phyloP scores from a whole-genome alignment of 2,329 filamentous ascomycete genomes.

The Stagonosporopsis cucurbitacearum region DNA sequence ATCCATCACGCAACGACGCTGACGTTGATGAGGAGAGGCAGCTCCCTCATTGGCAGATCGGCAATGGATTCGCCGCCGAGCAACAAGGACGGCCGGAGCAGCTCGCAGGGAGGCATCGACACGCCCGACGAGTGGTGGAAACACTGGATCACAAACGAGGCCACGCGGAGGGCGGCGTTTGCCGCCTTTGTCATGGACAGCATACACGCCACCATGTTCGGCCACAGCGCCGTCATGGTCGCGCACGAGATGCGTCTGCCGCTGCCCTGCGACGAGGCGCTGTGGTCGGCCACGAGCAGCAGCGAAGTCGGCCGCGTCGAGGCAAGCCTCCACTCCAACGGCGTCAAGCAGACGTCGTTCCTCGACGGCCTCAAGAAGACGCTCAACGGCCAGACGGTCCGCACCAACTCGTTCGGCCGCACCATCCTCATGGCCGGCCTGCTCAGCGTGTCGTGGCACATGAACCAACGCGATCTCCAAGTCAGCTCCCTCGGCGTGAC shows the following conservation, averaged over 20 bases:
- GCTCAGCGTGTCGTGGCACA: constrained; percentile 93
- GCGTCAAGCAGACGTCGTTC: constrained; percentile 84
- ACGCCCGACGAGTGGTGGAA: constrained; percentile 93
- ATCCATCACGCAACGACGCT: constrained; percentile 97
- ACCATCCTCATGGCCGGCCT: constrained; percentile 94
- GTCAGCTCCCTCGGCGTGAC: constrained; percentile 84
- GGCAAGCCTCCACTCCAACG: constrained; percentile 77
- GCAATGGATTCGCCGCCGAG: constrained; percentile 84
- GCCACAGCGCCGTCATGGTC: constrained; percentile 95
- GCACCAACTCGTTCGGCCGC: constrained; percentile 91
- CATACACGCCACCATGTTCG: constrained; percentile 97
- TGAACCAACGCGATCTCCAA: constrained; percentile 95
- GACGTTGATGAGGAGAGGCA: constrained; percentile 91
- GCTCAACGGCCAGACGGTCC: constrained; percentile 81
- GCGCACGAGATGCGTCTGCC: constrained; percentile 93
- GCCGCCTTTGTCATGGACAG: constrained; percentile 95
- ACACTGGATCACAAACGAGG: constrained; percentile 93
- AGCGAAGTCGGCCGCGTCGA: constrained; percentile 86
- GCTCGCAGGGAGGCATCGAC: constrained; percentile 59
- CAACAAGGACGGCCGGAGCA: constrained; percentile 66
- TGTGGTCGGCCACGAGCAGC: constrained; percentile 90
- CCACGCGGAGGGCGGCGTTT: constrained; percentile 87
- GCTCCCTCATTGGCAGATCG: constrained; percentile 86
- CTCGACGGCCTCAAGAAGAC: constrained; percentile 90
- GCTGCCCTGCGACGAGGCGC: constrained; percentile 86